Evolutionary conservation across 2,329 filamentous ascomycete genomes (phyloP).

Genomic region (Xylaria sp.): DNA sequence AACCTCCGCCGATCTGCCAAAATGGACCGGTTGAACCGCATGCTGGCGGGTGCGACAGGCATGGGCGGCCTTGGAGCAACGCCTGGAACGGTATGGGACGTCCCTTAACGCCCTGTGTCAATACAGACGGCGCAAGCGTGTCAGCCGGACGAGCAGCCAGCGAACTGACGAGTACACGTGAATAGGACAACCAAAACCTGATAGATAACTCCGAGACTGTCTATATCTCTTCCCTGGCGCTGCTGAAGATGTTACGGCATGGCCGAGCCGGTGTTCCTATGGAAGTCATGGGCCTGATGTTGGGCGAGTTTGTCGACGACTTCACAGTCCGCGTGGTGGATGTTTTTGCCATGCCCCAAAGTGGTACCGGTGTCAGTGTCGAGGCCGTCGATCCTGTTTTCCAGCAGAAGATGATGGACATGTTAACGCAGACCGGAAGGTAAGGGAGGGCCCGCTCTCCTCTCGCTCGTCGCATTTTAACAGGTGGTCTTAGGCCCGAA

Average conservation of each 20-base stretch:
- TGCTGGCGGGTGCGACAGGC: slow-evolving; percentile 78
- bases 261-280: slow-evolving; percentile 97
- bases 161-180: slow-evolving; percentile 13
- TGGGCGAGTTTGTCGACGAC: slow-evolving; percentile 98
- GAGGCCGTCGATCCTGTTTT: slow-evolving; percentile 99
- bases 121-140: background rate
- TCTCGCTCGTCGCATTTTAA: slow-evolving; percentile 15
- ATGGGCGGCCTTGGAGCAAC: slow-evolving; percentile 71
- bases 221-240: slow-evolving; percentile 96
- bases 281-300: slow-evolving; percentile 99
- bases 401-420: slow-evolving; percentile 99
- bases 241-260: slow-evolving; percentile 98
- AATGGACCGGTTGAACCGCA: slow-evolving; percentile 93
- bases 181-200: slow-evolving; percentile 85
- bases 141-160: background rate
- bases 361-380: slow-evolving; percentile 96
- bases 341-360: slow-evolving; percentile 99
- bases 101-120: slow-evolving; percentile 4
- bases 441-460: slow-evolving; percentile 55
- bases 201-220: slow-evolving; percentile 99
- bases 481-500: slow-evolving; percentile 74
- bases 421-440: slow-evolving; percentile 97
- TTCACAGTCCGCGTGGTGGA: slow-evolving; percentile 98
- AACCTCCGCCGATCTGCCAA: slow-evolving; percentile 43
- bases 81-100: slow-evolving; percentile 67